Conservation (phyloP, 768 basidiomycete genomes). For the Mycena albidolilacea region DNA sequence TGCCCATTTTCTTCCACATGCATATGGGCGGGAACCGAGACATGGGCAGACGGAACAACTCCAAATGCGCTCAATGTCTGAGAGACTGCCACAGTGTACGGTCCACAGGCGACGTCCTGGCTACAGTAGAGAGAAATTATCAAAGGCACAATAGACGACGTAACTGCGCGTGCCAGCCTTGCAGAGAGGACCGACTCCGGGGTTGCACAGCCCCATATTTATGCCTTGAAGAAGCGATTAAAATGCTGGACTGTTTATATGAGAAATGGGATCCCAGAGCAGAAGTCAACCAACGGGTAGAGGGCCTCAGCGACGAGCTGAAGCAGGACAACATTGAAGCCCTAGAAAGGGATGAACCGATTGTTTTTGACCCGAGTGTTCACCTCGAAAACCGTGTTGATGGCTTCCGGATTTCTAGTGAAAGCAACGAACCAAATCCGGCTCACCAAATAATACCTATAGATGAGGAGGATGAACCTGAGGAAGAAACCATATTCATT, state of each 20-base stretch:
- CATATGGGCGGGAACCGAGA: slow-evolving; percentile 31
- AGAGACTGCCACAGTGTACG: not conserved
- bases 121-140: not conserved
- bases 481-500: too few relatives aligned
- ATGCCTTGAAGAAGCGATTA: too few relatives aligned
- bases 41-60: not conserved
- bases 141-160: not conserved
- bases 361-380: too few relatives aligned
- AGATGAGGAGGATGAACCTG: too few relatives aligned
- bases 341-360: not conserved
- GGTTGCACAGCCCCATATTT: not conserved
- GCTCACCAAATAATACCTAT: too few relatives aligned
- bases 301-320: not conserved
- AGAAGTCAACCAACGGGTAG: not conserved
- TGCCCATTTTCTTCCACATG: slow-evolving; percentile 52
- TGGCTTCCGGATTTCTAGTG: too few relatives aligned
- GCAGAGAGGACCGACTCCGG: not conserved
- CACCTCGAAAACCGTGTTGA: too few relatives aligned
- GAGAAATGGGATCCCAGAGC: slow-evolving; percentile 16
- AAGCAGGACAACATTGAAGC: not conserved
- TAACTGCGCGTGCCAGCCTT: not conserved
- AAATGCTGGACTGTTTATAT: not conserved
- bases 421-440: too few relatives aligned
- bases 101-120: not conserved
- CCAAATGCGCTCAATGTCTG: not conserved